Conservation (phyloP, 2,329 filamentous ascomycete genomes). For the Capronia americana region DNA sequence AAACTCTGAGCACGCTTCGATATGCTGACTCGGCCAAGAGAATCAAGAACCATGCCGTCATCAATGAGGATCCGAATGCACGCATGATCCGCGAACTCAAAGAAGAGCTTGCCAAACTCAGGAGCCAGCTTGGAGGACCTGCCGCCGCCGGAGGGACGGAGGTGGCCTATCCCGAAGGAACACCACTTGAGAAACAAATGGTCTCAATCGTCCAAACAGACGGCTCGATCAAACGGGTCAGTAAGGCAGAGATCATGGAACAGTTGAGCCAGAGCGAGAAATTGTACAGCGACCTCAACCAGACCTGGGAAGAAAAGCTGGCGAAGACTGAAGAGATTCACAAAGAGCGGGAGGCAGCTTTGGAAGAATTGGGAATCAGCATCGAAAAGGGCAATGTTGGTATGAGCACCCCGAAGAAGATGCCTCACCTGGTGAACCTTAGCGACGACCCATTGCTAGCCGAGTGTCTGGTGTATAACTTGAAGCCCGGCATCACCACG, state of each 20-base stretch:
- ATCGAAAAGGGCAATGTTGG: conserved; percentile 99
- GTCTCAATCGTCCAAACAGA: conserved; percentile 90
- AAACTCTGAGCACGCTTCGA: conserved; percentile 91
- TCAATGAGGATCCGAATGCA: conserved; percentile 98
- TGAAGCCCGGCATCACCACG: conserved; percentile 92
- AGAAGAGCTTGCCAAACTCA: conserved; percentile 84
- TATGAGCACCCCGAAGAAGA: conserved; percentile 95
- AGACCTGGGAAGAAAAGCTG: conserved; percentile 98
- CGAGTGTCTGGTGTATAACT: conserved; percentile 96
- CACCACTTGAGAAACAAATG: conserved; percentile 92
- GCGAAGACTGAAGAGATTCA: conserved; percentile 95
- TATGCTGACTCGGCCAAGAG: conserved; percentile 98
- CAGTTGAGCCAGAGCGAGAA: conserved; percentile 97
- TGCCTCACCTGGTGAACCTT: conserved; percentile 97
- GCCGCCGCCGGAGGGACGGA: conserved; percentile 59
- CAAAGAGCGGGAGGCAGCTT: conserved; percentile 90
- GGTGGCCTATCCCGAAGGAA: conserved; percentile 89
- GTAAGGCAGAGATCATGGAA: conserved; percentile 96
- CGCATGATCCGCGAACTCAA: conserved; percentile 98
- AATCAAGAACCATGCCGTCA: conserved; percentile 99
- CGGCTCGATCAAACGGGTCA: conserved; percentile 89
- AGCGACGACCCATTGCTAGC: conserved; percentile 93
- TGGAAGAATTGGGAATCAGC: conserved; percentile 97
- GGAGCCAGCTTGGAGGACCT: conserved; percentile 77
- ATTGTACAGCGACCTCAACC: conserved; percentile 91